These are phyloP conservation scores for Cryphonectria carpinicola DNA, from an alignment of 2,329 filamentous ascomycete genomes.

Conservation along the genomic window DNA sequence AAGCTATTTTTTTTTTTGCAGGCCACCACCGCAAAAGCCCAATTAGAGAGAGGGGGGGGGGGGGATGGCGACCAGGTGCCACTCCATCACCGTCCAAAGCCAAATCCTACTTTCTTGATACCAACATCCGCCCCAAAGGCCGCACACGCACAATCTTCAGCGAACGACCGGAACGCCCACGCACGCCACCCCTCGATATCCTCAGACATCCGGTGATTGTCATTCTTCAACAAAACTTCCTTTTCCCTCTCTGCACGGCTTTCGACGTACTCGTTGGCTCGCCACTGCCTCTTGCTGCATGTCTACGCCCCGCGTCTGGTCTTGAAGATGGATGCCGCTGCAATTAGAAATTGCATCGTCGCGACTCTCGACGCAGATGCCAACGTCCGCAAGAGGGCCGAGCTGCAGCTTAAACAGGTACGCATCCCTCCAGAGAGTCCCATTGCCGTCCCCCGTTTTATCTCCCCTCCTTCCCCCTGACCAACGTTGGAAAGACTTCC, in stretches of 20 bases:
- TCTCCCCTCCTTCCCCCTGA: conserved; percentile 9
- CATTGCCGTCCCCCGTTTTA: neutral
- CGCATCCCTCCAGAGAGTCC: conserved; percentile 37
- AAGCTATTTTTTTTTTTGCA: conserved; percentile 2
- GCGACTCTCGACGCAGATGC: conserved; percentile 76
- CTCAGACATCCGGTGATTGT: neutral
- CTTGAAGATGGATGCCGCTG: conserved; percentile 71
- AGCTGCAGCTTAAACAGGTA: conserved; percentile 83
- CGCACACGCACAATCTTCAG: neutral
- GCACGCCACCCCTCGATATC: neutral
- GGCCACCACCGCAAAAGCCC: neutral
- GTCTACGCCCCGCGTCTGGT: conserved; percentile 25
- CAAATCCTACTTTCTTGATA: neutral
- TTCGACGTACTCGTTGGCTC: neutral
- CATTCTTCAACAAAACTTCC: neutral
- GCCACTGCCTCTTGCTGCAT: conserved; percentile 21
- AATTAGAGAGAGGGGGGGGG: neutral
- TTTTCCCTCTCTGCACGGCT: neutral
- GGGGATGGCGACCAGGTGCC: neutral
- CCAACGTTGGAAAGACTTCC: neutral
- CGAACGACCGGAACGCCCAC: neutral
- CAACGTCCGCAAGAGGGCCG: conserved; percentile 75
- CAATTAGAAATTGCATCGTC: conserved; percentile 75
- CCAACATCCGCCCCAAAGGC: neutral
- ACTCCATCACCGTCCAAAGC: neutral